phyloP scores from a whole-genome alignment of 192 early-diverging fungal species.

The Coemansia sp. region DNA sequence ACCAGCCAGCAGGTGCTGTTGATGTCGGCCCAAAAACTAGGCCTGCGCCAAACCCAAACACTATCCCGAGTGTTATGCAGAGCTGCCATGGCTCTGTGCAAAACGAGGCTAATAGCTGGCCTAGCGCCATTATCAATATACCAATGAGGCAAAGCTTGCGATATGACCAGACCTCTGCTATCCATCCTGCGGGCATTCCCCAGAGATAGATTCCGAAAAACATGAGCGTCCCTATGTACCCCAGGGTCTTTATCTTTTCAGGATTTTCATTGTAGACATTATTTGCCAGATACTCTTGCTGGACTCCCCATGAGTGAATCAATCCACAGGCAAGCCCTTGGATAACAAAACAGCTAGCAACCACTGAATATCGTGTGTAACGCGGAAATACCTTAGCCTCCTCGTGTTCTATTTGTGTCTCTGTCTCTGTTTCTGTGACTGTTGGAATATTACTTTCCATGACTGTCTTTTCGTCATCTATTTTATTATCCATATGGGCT shows the following conservation, averaged over 20 bases:
- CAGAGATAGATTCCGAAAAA: constrained; percentile 38
- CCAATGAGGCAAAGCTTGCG: constrained; percentile 34
- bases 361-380: constrained; percentile 35
- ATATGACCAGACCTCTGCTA: constrained; percentile 51
- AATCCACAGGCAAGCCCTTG: constrained; percentile 40
- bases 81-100: constrained; percentile 66
- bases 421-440: neutral
- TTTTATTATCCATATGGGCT: neutral
- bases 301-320: constrained; percentile 48
- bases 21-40: constrained; percentile 61
- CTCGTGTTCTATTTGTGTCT: neutral
- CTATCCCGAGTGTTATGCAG: constrained; percentile 63
- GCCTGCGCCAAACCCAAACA: constrained; percentile 61
- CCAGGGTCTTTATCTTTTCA: constrained; percentile 22
- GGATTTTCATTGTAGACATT: constrained; percentile 24
- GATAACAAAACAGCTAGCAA: constrained; percentile 39
- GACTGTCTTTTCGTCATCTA: neutral
- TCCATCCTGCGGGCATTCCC: constrained; percentile 48
- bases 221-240: constrained; percentile 50
- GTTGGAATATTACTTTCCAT: neutral
- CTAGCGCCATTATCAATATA: constrained; percentile 46
- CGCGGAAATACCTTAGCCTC: constrained; percentile 10
- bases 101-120: constrained; percentile 61
- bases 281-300: constrained; percentile 39
- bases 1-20: constrained; percentile 65